Evolutionary conservation across 2,329 filamentous ascomycete genomes (phyloP).

Genomic region (Sporothrix pallida): DNA sequence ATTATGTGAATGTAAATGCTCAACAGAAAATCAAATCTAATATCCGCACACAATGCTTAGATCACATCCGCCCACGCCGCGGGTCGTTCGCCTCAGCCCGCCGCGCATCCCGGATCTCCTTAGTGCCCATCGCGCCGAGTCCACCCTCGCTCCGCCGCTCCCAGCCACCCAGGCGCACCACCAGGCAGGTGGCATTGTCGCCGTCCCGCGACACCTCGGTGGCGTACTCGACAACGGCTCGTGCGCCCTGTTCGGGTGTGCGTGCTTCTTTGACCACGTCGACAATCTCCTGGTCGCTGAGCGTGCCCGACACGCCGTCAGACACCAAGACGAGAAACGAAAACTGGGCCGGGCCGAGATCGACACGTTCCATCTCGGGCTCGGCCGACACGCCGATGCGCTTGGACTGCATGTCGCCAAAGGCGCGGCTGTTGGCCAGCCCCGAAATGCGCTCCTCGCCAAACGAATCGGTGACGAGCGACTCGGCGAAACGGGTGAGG

Average conservation of each 20-base stretch:
- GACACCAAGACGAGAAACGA: slow-evolving; percentile 86
- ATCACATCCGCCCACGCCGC: slow-evolving; percentile 65
- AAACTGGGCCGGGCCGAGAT: slow-evolving; percentile 83
- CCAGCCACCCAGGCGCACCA: slow-evolving; percentile 71
- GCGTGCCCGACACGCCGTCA: slow-evolving; percentile 84
- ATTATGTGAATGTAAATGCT: background rate
- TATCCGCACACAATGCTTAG: background rate
- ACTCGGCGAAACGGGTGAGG: slow-evolving; percentile 75
- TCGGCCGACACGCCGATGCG: slow-evolving; percentile 93
- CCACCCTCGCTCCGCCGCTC: slow-evolving; percentile 81
- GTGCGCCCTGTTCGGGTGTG: slow-evolving; percentile 85
- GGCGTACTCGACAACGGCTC: slow-evolving; percentile 81
- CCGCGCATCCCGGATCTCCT: slow-evolving; percentile 86
- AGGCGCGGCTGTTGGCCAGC: slow-evolving; percentile 89
- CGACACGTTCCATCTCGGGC: slow-evolving; percentile 80
- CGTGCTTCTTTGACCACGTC: slow-evolving; percentile 93
- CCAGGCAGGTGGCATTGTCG: slow-evolving; percentile 72
- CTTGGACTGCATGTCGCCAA: slow-evolving; percentile 91
- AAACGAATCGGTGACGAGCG: slow-evolving; percentile 92
- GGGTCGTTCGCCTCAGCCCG: slow-evolving; percentile 82
- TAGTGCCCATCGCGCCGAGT: slow-evolving; percentile 85
- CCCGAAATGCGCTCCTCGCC: slow-evolving; percentile 95
- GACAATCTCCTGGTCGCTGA: slow-evolving; percentile 93
- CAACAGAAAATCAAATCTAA: background rate
- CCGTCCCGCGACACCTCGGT: slow-evolving; percentile 77